Base-by-base conservation (phyloP, 768 basidiomycete species). In the Fomitopsis serialis region DNA sequence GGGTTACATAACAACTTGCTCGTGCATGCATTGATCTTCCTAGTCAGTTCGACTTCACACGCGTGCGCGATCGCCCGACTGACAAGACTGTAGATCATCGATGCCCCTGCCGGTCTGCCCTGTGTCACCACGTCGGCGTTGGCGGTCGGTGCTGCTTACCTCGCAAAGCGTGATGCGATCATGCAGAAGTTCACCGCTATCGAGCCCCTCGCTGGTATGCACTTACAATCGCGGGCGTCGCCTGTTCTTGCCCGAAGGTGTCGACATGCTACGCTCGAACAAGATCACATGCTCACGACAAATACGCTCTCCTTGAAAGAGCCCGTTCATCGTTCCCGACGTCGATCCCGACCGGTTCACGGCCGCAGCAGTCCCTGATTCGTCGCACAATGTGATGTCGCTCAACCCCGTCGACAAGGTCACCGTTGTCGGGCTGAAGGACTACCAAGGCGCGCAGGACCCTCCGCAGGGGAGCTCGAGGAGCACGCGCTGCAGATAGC, bases 321-420 rank as follows among this genome's bases (percentile, higher is more conserved):
- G 19, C 68, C n/a, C 67, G 45, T 58, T 53, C 53, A 54, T 55
- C 4, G 50, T 52, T 19, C 50, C 61, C 22, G 50, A 25, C 6
- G 48, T 40, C 6, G 48, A 49, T 34, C 34, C 36, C 19, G 23
- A 36, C 21, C 37, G 48, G 48, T 40, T 49, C 21, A 49, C 37
- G 48, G 36, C 48, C 6, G 48, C 37, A 4, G 29, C 23, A n/a
- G 76, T 74, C 2, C 65, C 76, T 19, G 75, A 75, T 37, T 76
- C 74, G 5, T 74, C 73, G n/a, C 77, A 77, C 64, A 74, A 74
- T 57, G 56, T 76, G 58, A 75, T 72, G 58, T 58, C 65, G 2
- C 69, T 78, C 40, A 77, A 78, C 54, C 77, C 76, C 1, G 78
- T 77, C 52, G 76, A 78, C 62, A 73, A 74, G 54, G 75, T 77